Evolutionary conservation across 2,329 filamentous ascomycete species (phyloP).

Genomic region (Elsinoe ampelina): DNA sequence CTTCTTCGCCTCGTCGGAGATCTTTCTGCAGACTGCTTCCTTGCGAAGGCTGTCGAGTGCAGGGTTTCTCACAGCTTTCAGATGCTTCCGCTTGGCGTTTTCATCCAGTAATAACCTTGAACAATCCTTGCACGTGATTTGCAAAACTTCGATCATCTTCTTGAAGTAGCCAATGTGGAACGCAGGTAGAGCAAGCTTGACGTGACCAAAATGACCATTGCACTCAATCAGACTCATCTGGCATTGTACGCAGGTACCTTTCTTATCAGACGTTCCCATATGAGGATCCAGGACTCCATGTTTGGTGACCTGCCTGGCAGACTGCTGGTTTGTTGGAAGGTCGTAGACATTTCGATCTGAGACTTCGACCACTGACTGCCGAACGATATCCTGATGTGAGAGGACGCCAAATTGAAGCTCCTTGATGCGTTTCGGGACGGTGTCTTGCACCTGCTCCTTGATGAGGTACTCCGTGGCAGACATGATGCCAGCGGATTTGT

Average conservation of each 20-base stretch:
- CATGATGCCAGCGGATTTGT: slow-evolving; percentile 3
- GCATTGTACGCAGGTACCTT: slow-evolving; percentile 71
- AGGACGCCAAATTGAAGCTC: slow-evolving; percentile 91
- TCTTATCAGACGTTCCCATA: slow-evolving; percentile 83
- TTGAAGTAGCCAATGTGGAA: slow-evolving; percentile 97
- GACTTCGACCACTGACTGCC: slow-evolving; percentile 88
- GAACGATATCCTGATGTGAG: slow-evolving; percentile 90
- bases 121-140: slow-evolving; percentile 94
- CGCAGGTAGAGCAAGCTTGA: slow-evolving; percentile 78
- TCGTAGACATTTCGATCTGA: slow-evolving; percentile 94
- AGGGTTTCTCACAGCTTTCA: slow-evolving; percentile 72
- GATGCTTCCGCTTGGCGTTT: slow-evolving; percentile 62
- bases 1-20: slow-evolving; percentile 85
- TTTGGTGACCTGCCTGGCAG: slow-evolving; percentile 60
- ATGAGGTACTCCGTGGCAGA: slow-evolving; percentile 14
- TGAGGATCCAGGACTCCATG: slow-evolving; percentile 83
- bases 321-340: slow-evolving; percentile 45
- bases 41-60: slow-evolving; percentile 80
- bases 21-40: slow-evolving; percentile 73
- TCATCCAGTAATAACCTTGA: slow-evolving; percentile 75
- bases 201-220: slow-evolving; percentile 91
- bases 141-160: slow-evolving; percentile 81
- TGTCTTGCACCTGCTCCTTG: slow-evolving; percentile 86
- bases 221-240: slow-evolving; percentile 71
- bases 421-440: slow-evolving; percentile 82